Evolutionary conservation across 768 basidiomycete genomes (phyloP), one percentile per base, ranked within the genome.

Genomic region (Boletus vinaceobasis): DNA sequence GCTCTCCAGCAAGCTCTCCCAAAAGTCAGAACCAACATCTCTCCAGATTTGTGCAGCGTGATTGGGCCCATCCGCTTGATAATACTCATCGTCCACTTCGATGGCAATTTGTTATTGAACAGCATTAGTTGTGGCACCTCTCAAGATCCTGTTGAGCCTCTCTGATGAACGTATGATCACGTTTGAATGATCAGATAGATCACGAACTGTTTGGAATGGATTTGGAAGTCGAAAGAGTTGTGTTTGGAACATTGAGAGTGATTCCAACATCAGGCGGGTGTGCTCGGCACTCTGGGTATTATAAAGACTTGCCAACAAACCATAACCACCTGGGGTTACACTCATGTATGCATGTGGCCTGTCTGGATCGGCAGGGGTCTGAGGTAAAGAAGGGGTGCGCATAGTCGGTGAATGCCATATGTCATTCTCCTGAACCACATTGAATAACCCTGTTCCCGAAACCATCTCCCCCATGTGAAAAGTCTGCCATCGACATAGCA

Each of bases 81-180:
- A 60, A 33, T 57, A 58, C 50, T 75, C 78, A 32, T 78, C 81
- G 10, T 80, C 80, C 2, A 92, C 83, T 66, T 93, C 90, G 0
- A 85, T 81, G 37, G 87, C 81, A 45, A 93, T 86, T 69, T 90
- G 87, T 50, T 81, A 77, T 58, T 90, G 87, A 48, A 91, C 68
- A 1, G 90, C 85, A 39, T 76, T 71, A 51, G 76, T 72, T 14
- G 82, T 84, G 3, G 79, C 82, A 1, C 69, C 64, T 43, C 84
- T 75, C 60, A 92, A 68, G 59, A 87, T 73, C 48, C 62, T 77
- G 60, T 89, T 88, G 51, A 93, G 71, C 57, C 79, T 77, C 56
- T 88, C 85, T 17, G 88, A 81, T 29, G 82, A 76, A 47, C 77
- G 75, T 13, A 87, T 86, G 31, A 90, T 77, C 15, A 74, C 75